These are phyloP conservation scores for Apocynum venetum DNA, from an alignment of 257 asterid genomes.

Conservation along the genomic window DNA sequence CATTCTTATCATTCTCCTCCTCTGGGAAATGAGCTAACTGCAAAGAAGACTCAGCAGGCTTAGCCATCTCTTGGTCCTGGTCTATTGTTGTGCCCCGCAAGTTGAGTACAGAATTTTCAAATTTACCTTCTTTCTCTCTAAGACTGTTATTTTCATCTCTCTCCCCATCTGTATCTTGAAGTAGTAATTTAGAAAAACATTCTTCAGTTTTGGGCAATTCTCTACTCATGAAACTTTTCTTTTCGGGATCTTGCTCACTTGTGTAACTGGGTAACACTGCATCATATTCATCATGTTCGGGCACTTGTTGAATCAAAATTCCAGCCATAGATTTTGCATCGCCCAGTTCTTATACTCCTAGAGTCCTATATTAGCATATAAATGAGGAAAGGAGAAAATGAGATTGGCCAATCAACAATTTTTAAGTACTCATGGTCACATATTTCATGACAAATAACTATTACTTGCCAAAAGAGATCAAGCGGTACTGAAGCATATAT, in stretches of 20 bases:
- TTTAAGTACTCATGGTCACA: neutral
- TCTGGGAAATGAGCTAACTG: slow-evolving; percentile 11
- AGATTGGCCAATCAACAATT: neutral
- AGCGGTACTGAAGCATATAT: neutral
- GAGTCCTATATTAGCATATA: slow-evolving; percentile 20
- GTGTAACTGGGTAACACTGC: slow-evolving; percentile 21
- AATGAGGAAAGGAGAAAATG: neutral
- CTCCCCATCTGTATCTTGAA: slow-evolving; percentile 25
- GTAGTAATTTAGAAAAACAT: slow-evolving; percentile 26
- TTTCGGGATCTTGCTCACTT: slow-evolving; percentile 26
- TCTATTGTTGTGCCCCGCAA: neutral
- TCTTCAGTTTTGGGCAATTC: slow-evolving; percentile 25
- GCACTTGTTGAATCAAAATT: slow-evolving; percentile 25
- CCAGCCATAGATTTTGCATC: slow-evolving; percentile 20
- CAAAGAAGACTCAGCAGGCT: slow-evolving; percentile 13
- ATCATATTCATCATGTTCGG: slow-evolving; percentile 24
- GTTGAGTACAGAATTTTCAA: slow-evolving; percentile 20
- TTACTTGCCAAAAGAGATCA: neutral
- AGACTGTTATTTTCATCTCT: slow-evolving; percentile 22
- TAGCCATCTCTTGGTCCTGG: slow-evolving; percentile 6
- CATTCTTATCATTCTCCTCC: slow-evolving; percentile 24
- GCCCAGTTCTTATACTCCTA: slow-evolving; percentile 6
- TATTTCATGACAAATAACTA: neutral
- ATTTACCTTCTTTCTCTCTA: slow-evolving; percentile 21
- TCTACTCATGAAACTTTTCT: slow-evolving; percentile 11